Base-by-base conservation (phyloP, 177 flowering plant genomes). In the Vitis hybrid region DNA sequence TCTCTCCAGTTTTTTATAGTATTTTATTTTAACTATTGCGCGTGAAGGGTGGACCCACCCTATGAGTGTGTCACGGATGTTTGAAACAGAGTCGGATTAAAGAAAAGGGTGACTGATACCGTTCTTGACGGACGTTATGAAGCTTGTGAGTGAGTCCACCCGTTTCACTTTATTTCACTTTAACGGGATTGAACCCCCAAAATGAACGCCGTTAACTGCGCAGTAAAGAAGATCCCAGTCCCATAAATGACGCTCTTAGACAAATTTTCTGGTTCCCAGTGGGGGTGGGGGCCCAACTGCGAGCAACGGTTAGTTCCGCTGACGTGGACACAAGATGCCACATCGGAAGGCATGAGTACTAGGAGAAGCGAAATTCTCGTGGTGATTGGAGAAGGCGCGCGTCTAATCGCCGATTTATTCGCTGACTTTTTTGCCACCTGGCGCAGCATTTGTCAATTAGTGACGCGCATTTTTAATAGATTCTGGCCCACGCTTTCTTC, bases 171-270 rank as follows among this genome's bases (percentile, higher is more conserved):
- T 30, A 24, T 11, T 10, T 17, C 72, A 59, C 48, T 54, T 41
- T 61, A 24, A 68, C 73, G 68, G 57, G 64, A 73, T 68, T 59
- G 74, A 63, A 72, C 61, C 71, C 61, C 71, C 83, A 14, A 61
- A 73, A 72, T 74, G 72, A 73, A 83, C 82, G 86, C 68, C 86
- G 86, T 83, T 70, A 74, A 72, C 46, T 1, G 14, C 77, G 80
- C 73, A 32, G 61, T 64, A 9, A 50, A 35, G 9, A 11, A 4
- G 14, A 6, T 13, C 54, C 20, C 41, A 10, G 13, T 21, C 58
- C 78, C 81, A 61, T 72, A 13, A 69, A 75, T 78, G 58, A 57
- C 78, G 77, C 63, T 56, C 24, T 49, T 49, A 60, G 13, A 35
- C 41, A 35, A 35, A 35, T 35, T 18, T 50, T 21, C 35, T 18